phyloP scores from a whole-genome alignment of 805 yeast species.

The Komagataella pastoris region DNA sequence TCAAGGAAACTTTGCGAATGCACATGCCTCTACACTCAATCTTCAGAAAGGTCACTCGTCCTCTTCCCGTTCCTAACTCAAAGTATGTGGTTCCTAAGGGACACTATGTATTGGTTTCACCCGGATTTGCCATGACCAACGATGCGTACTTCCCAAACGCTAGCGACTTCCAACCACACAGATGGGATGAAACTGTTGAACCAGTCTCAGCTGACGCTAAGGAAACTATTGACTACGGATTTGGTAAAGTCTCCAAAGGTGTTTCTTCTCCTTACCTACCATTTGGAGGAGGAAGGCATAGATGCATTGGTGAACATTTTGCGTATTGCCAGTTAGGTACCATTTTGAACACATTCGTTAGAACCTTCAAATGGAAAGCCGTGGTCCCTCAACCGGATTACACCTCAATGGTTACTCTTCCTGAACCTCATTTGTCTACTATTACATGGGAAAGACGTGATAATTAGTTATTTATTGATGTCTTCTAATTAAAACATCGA shows the following conservation, averaged over 20 bases:
- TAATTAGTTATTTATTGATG: conserved; percentile 1
- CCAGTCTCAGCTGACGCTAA: conserved; percentile 13
- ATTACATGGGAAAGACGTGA: conserved; percentile 60
- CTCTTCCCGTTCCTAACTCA: conserved; percentile 70
- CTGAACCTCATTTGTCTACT: conserved; percentile 51
- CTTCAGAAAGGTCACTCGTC: conserved; percentile 78
- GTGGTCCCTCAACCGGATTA: conserved; percentile 61
- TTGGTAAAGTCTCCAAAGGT: conserved; percentile 92
- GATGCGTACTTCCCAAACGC: conserved; percentile 75
- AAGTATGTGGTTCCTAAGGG: conserved; percentile 75
- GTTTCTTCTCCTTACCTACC: conserved; percentile 93
- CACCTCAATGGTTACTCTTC: conserved; percentile 88
- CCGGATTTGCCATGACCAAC: conserved; percentile 78
- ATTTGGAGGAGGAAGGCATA: conserved; percentile 98
- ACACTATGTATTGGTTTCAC: conserved; percentile 82
- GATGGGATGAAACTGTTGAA: conserved; percentile 49
- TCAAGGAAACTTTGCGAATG: conserved; percentile 89
- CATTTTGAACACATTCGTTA: conserved; percentile 60
- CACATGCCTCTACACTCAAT: conserved; percentile 96
- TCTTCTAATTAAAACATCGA: background rate
- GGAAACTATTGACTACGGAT: conserved; percentile 80
- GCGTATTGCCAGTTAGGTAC: conserved; percentile 91
- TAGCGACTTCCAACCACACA: conserved; percentile 60
- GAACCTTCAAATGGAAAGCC: conserved; percentile 67
- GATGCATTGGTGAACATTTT: conserved; percentile 98